These are phyloP conservation scores for Teunomyces tritomae DNA, from an alignment of 805 yeast species.

Conservation along the genomic window DNA sequence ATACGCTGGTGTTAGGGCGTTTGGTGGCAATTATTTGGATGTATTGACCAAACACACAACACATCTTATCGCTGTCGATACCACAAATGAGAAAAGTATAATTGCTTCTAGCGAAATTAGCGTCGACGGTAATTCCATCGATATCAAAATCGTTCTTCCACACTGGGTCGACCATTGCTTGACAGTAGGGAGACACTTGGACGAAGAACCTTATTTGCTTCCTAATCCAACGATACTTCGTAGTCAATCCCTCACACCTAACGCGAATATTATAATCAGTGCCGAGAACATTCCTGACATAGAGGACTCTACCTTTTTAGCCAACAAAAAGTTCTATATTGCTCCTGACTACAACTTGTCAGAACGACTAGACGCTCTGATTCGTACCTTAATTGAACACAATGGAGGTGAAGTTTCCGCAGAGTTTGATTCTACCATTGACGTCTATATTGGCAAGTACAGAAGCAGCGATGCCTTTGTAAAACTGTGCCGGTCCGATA, in stretches of 20 bases:
- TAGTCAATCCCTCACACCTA: background rate
- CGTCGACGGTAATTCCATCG: constrained; percentile 17
- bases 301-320: constrained; percentile 29
- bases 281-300: constrained; percentile 11
- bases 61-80: constrained; percentile 63
- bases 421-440: constrained; percentile 19
- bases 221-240: constrained; percentile 21
- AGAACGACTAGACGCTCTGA: constrained; percentile 33
- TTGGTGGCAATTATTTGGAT: constrained; percentile 76
- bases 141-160: constrained; percentile 65
- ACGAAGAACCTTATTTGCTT: constrained; percentile 54
- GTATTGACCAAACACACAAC: constrained; percentile 69
- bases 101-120: constrained; percentile 44
- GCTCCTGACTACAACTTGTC: constrained; percentile 57
- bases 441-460: constrained; percentile 58
- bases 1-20: constrained; percentile 61
- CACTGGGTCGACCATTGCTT: constrained; percentile 78
- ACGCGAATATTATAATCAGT: constrained; percentile 7
- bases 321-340: constrained; percentile 48
- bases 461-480: constrained; percentile 57
- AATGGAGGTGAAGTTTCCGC: constrained; percentile 54
- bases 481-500: constrained; percentile 38
- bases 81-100: constrained; percentile 55
- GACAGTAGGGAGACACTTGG: constrained; percentile 46
- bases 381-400: constrained; percentile 43